Percentiles rank a stretch among this genome's conserved stretches.
These are phyloP conservation scores for Asterionellopsis glacialis DNA, from an alignment of 108 stramenopile species.

Conservation along the genomic window DNA sequence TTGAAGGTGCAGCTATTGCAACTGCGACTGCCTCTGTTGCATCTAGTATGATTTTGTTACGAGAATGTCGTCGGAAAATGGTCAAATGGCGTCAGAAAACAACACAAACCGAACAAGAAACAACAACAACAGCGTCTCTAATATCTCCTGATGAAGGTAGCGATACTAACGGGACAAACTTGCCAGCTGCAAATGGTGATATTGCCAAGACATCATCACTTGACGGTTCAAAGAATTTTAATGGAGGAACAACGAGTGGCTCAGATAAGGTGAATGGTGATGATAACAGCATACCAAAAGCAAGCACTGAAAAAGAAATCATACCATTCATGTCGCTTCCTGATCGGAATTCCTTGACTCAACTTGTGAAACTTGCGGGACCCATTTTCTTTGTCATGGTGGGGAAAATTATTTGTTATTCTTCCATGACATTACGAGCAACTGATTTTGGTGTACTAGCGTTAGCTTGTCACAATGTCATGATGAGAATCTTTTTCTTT, in stretches of 20 bases:
- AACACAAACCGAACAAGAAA: too few species aligned
- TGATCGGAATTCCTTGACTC: slow-evolving; percentile 40
- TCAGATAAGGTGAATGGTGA: not conserved
- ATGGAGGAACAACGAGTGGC: too few species aligned
- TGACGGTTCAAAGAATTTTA: too few species aligned
- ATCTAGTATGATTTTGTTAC: slow-evolving; percentile 42
- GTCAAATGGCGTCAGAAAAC: not conserved
- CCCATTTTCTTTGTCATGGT: slow-evolving; percentile 83
- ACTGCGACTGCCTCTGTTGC: slow-evolving; percentile 56
- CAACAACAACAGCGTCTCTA: too few species aligned
- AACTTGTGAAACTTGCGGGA: slow-evolving; percentile 64
- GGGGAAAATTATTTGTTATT: slow-evolving; percentile 73
- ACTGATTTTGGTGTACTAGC: slow-evolving; percentile 68
- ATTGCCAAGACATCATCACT: too few species aligned
- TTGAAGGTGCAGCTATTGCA: slow-evolving; percentile 69
- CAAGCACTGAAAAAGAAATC: not conserved
- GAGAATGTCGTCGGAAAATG: slow-evolving; percentile 38
- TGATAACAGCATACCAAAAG: not conserved
- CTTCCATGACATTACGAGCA: slow-evolving; percentile 67
- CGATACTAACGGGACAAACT: too few species aligned
- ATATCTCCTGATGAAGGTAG: too few species aligned
- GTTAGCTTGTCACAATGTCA: slow-evolving; percentile 82
- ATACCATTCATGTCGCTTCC: slow-evolving; percentile 66
- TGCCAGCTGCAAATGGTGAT: too few species aligned
- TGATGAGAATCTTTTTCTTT: slow-evolving; percentile 91